phyloP scores from a whole-genome alignment of 805 yeast species.

The Starmerella vaccinii region DNA sequence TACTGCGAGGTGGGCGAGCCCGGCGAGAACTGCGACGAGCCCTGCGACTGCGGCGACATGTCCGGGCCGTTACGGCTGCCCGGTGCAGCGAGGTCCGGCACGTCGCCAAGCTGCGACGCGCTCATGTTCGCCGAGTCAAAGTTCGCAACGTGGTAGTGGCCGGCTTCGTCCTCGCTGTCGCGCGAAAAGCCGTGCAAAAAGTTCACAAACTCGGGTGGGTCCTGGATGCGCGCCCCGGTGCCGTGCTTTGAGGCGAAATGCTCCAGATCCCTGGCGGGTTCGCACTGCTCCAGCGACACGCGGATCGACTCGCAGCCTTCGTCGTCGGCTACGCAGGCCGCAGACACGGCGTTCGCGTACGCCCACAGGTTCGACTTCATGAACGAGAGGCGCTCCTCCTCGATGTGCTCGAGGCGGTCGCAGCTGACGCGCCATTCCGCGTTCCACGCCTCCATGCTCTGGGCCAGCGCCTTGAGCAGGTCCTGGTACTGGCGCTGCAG shows the following conservation, averaged over 20 bases:
- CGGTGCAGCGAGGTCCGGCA: constrained; percentile 8
- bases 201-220: constrained; percentile 56
- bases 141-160: constrained; percentile 30
- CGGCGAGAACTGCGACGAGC: constrained; percentile 4
- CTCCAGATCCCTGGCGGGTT: constrained; percentile 48
- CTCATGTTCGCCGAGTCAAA: constrained; percentile 21
- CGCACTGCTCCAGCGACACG: constrained; percentile 55
- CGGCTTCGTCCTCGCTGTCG: constrained; percentile 24
- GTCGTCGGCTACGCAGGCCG: constrained; percentile 70
- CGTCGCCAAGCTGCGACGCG: not conserved
- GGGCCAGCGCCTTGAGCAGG: constrained; percentile 43
- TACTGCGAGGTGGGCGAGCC: constrained; percentile 2
- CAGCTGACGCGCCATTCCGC: constrained; percentile 62
- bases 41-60: constrained; percentile 2
- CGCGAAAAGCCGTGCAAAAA: constrained; percentile 39
- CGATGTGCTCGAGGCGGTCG: constrained; percentile 54
- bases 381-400: constrained; percentile 60
- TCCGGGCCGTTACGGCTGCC: not conserved
- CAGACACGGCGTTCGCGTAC: constrained; percentile 61
- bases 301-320: constrained; percentile 65
- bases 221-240: constrained; percentile 53
- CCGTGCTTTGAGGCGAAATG: constrained; percentile 45
- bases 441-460: constrained; percentile 52
- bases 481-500: constrained; percentile 49
- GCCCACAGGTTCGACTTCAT: constrained; percentile 67